Base-by-base conservation (phyloP, 805 yeast species). In the Sugiyamaella floridensis region DNA sequence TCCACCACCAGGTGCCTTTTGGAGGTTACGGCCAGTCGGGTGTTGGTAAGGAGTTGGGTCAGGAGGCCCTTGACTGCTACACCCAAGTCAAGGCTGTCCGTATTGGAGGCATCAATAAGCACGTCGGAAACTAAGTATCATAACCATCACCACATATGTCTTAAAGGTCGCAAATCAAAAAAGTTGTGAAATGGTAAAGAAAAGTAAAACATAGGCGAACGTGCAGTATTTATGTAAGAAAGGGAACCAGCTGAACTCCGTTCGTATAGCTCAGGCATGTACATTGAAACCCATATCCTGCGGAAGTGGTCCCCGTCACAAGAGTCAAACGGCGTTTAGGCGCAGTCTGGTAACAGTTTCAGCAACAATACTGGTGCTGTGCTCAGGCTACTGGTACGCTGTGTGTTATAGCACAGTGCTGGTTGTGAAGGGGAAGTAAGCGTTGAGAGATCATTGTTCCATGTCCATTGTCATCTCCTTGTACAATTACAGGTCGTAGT, bases 21-120 rank as follows among this genome's bases (percentile, higher is more conserved):
- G 95, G 95, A 40, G 95, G 95, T 41, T 85, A 81, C 67, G 83
- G 84, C 67, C 75, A 79, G 74, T 80, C 86, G 60, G 95, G 95
- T 57, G 76, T 83, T 54, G 95, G 95, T 55, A 79, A 93, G 61
- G 95, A 86, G 70, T 71, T 86, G 60, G 93, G 95, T 47, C 81
- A 80, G 63, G 83, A 81, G 62, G 93, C 88, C 32, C 76, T 87
- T 51, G 73, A 77, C 54, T 75, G 77, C 64, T 86, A 86, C 70
- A 82, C 90, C 7, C 88, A 85, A 71, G 75, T 79, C 52, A 87
- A 86, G 75, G 82, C 92, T 46, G 80, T 87, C 50, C 86, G 85
- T 61, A 83, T 89, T 42, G 60, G 40, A 16, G 48, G 48, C 32
- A 9, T 45, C 14, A 11, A 28, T 5, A 45, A 45, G 16, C 48